phyloP scores from a whole-genome alignment of 495 filamentous ascomycete species.

The Penicillium odoratum region DNA sequence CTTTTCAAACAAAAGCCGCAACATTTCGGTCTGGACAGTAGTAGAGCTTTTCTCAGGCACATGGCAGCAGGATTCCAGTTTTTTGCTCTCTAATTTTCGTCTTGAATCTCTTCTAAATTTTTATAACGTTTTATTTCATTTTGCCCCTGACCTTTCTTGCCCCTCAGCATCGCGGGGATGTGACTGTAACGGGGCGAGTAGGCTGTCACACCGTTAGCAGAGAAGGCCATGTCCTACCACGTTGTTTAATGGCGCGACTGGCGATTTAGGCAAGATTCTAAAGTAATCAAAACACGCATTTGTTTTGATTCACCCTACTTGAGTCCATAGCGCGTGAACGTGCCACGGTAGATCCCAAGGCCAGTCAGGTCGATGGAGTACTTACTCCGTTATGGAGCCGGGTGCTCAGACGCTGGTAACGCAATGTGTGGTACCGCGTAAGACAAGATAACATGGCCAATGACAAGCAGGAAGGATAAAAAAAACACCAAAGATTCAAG shows the following conservation, averaged over 20 bases:
- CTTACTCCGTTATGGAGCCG: slow-evolving; percentile 17
- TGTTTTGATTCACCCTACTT: slow-evolving; percentile 6
- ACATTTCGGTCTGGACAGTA: slow-evolving; percentile 16
- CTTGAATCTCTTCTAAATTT: not conserved
- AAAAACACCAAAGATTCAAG: no score
- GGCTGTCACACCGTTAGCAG: slow-evolving; percentile 14
- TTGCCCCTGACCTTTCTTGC: not conserved
- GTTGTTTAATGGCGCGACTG: not conserved
- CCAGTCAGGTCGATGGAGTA: slow-evolving; percentile 15
- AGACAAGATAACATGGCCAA: slow-evolving; percentile 3
- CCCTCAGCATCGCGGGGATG: slow-evolving; percentile 16
- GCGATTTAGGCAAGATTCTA: not conserved
- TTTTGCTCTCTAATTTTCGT: not conserved
- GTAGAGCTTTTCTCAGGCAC: slow-evolving; percentile 4
- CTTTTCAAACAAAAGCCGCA: slow-evolving; percentile 22
- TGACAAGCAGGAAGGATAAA: not conserved
- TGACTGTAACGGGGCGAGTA: slow-evolving; percentile 14
- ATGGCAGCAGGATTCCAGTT: slow-evolving; percentile 1
- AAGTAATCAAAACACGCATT: slow-evolving; percentile 1
- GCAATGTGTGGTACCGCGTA: slow-evolving; percentile 7
- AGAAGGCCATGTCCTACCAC: slow-evolving; percentile 1
- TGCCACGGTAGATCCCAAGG: slow-evolving; percentile 22
- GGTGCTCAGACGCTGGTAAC: slow-evolving; percentile 13
- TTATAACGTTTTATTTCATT: not conserved
- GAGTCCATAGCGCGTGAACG: slow-evolving; percentile 15